Base-by-base conservation (phyloP, 176 grass and related monocot genomes). In the Oryza longistaminata region DNA sequence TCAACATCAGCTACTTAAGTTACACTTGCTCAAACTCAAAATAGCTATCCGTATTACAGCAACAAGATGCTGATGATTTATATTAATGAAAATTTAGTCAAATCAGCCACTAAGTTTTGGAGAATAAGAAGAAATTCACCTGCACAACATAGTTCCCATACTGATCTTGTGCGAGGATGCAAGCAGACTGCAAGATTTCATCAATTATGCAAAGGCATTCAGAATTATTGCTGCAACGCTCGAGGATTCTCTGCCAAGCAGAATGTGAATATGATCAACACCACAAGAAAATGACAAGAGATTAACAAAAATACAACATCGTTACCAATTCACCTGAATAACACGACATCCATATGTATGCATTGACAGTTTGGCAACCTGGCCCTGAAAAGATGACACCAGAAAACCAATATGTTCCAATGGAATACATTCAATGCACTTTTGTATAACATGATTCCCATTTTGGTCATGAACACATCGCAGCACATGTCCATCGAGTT, bases 61-160 rank as follows among this genome's bases (percentile, higher is more conserved):
- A 33, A 61, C 49, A 76, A 82, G 27, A 72, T 78, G 24, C 19
- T 19, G n/a, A 61, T 35, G 44, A 4, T 19, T 6, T 40, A 40
- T 43, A 75, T 21, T 40, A 48, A 52, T 52, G 3, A 58, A 48
- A 19, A 50, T 22, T 75, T 16, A 37, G 53, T 67, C 22, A 40
- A 42, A 29, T 31, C 0, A 17, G 8, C 21, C 48, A 64, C 66
- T 44, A 82, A 42, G n/a, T 58, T 13, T 11, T 19, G 27, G 22
- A 61, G 22, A 72, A 70, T 45, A 68, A 73, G 42, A 75, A 85
- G 0, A 65, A 70, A 70, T 61, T 86, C 55, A 93, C 96, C 96
- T 98, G 96, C 46, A 86, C 94, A 48, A 98, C 96, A 85, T 98
- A 98, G 80, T 98, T 98, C 14, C 96, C 96, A 66, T 95, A 98